Evolutionary conservation across 768 basidiomycete species (phyloP).

Genomic region (Chalciporus piperatus): DNA sequence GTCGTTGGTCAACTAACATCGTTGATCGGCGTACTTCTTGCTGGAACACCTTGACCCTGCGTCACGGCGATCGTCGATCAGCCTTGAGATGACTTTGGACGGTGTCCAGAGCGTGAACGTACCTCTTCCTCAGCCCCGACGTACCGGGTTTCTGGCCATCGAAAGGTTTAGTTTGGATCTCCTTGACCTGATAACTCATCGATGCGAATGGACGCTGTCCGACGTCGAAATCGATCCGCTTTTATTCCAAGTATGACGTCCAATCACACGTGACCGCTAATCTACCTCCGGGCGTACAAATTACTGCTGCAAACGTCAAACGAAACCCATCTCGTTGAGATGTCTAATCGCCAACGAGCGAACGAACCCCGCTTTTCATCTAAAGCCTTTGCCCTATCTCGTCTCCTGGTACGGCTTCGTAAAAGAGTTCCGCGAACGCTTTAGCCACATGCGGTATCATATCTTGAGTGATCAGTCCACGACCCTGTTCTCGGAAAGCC

Average conservation of each 20-base stretch:
- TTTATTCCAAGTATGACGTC: constrained; percentile 13
- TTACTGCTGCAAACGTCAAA: background rate
- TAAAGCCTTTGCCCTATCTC: too few relatives aligned
- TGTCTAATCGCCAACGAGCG: background rate
- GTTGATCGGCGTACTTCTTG: constrained; percentile 64
- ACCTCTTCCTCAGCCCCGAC: constrained; percentile 96
- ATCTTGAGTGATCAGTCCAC: constrained; percentile 81
- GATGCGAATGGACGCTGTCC: constrained; percentile 9
- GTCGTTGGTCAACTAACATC: constrained; percentile 1
- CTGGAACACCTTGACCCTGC: constrained; percentile 96
- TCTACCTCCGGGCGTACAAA: too few relatives aligned
- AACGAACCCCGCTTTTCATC: background rate
- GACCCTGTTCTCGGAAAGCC: constrained; percentile 73
- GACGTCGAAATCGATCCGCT: constrained; percentile 3
- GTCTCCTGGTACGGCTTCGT: constrained; percentile 32
- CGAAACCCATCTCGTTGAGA: background rate
- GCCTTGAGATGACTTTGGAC: constrained; percentile 12
- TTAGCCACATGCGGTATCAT: constrained; percentile 63
- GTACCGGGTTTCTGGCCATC: constrained; percentile 98
- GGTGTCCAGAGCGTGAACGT: constrained; percentile 4
- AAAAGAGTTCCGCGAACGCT: constrained; percentile 75
- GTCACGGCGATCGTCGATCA: constrained; percentile 11
- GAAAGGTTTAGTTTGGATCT: constrained; percentile 79
- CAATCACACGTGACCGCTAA: constrained; percentile 23
- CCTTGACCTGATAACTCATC: constrained; percentile 53